Base-by-base conservation (phyloP, 2,329 filamentous ascomycete genomes). In the Colletotrichum spaethianum region DNA sequence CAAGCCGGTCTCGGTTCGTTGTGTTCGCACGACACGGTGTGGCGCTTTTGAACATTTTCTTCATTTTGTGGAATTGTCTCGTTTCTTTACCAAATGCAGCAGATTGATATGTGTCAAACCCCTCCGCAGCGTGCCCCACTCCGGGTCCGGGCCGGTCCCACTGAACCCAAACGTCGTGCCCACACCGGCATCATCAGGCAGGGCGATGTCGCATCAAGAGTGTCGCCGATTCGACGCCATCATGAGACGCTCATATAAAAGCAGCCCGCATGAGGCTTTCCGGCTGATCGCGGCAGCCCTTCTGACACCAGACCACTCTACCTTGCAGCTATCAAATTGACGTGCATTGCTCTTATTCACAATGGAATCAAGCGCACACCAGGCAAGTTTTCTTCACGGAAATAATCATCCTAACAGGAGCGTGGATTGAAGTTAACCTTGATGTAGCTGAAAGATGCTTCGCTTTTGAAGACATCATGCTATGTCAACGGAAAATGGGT, bases 401-500 rank as follows among this genome's bases (percentile, higher is more conserved):
- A 5, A 11, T 16, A 16, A 3, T 26, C n/a, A 59, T 28, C 9
- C n/a, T 9, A 48, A 28, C 38, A 18, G n/a, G 28, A 5, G 4
- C 23, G 7, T 16, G 40, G n/a, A n/a, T 44, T 12, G 12, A 46
- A 26, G 12, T 4, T 14, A 4, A 61, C 26, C 9, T 12, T 2
- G 0, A 3, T 2, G 3, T 56, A 91, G 86, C 84, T 92, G 74
- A 90, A 88, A 80, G 91, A 92, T 77, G 83, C 86, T 71, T 89
- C 88, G 44, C 87, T 96, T 61, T 86, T 95, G 77, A 94, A 93
- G 81, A 88, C 88, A 74, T 87, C 92, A 79, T 86, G 89, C 73
- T 95, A 93, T 78, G 89, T 95, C 78, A 93, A 95, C 80, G 93
- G 93, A 77, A 86, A 94, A 86, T 96, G 93, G 91, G 88, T 94